phyloP scores from a whole-genome alignment of 1,139 yeast genomes.

The Hyphopichia fennica region DNA sequence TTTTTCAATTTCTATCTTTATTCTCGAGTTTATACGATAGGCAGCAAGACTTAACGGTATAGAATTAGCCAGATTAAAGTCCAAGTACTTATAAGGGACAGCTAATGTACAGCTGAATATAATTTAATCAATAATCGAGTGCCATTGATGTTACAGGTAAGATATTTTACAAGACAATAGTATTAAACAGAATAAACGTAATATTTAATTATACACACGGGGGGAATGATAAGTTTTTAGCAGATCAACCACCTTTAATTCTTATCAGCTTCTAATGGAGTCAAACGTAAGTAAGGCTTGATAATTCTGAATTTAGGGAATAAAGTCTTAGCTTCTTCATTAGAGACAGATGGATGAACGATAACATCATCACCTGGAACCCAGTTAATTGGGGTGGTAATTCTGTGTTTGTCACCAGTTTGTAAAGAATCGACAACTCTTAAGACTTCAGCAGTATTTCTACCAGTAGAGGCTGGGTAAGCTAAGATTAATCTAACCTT shows the following conservation, averaged over 20 bases:
- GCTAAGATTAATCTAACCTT: conserved; percentile 70
- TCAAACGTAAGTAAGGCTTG: conserved; percentile 68
- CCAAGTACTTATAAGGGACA: too few species aligned
- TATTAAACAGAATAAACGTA: background rate
- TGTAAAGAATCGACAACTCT: conserved; percentile 81
- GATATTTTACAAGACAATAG: too few species aligned
- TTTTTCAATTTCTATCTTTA: too few species aligned
- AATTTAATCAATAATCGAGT: too few species aligned
- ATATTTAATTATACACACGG: background rate
- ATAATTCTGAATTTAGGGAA: conserved; percentile 76
- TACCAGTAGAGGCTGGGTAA: conserved; percentile 84
- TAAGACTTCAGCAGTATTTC: conserved; percentile 85
- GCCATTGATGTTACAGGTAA: too few species aligned
- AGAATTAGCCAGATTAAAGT: too few species aligned
- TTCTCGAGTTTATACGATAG: too few species aligned
- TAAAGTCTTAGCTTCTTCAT: conserved; percentile 68
- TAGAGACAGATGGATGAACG: conserved; percentile 69
- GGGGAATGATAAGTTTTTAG: background rate
- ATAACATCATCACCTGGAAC: conserved; percentile 84
- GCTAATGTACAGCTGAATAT: too few species aligned
- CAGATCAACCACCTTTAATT: background rate
- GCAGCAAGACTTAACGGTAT: too few species aligned
- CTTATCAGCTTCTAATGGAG: conserved; percentile 26
- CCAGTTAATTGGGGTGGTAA: conserved; percentile 88
- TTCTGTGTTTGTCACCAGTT: conserved; percentile 66